phyloP scores from a whole-genome alignment of 2,329 filamentous ascomycete genomes.

The Colletotrichum scovillei region DNA sequence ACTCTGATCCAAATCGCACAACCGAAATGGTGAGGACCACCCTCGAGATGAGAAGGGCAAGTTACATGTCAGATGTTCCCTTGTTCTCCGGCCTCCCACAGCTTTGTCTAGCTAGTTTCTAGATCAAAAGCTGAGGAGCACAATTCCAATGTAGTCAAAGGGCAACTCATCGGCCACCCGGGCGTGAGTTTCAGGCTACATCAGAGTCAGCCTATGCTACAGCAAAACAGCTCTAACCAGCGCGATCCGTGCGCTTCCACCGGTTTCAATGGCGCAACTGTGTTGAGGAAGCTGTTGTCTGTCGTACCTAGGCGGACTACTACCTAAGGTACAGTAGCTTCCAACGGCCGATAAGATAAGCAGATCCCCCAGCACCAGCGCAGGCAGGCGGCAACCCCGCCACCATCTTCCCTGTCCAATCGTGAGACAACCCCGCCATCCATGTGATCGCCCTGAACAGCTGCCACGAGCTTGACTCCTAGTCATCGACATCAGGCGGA shows the following conservation, averaged over 20 bases:
- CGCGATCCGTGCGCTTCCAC: constrained; percentile 6
- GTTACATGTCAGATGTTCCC: not conserved
- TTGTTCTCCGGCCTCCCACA: not conserved
- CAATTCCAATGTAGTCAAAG: not conserved
- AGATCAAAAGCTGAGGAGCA: not conserved
- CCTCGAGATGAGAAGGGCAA: not conserved
- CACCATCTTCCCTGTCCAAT: constrained; percentile 32
- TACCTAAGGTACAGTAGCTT: not conserved
- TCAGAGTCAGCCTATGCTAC: not conserved
- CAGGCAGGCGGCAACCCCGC: constrained; percentile 28
- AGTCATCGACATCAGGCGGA: constrained; percentile 34
- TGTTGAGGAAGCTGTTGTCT: not conserved
- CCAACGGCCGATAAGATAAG: constrained; percentile 37
- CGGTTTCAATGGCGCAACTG: not conserved
- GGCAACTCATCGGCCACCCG: not conserved
- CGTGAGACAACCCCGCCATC: constrained; percentile 39
- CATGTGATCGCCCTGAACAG: constrained; percentile 37
- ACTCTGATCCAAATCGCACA: not conserved
- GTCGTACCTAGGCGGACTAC: not conserved
- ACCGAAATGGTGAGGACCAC: not conserved
- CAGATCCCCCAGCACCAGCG: not conserved
- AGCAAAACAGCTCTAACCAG: not conserved
- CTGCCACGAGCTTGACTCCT: constrained; percentile 33
- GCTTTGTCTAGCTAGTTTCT: not conserved
- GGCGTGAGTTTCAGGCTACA: constrained; percentile 11